phyloP scores from a whole-genome alignment of 192 early-diverging fungal genomes.

The Mortierella antarctica region DNA sequence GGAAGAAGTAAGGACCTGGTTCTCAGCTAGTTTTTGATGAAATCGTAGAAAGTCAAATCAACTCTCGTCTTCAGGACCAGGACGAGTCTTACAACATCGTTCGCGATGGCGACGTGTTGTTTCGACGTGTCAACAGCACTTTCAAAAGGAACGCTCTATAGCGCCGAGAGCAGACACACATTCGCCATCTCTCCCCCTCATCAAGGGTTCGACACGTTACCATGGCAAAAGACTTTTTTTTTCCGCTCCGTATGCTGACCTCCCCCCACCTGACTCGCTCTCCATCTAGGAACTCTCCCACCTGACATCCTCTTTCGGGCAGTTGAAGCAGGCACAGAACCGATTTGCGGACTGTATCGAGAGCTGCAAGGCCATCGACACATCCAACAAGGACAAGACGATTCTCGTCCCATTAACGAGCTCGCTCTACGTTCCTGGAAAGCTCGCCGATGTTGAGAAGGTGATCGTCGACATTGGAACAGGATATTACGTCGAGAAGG shows the following conservation, averaged over 20 bases:
- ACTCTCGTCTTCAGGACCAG: too few species aligned
- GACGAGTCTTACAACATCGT: too few species aligned
- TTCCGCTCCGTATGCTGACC: background rate
- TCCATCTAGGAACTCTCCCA: conserved; percentile 82
- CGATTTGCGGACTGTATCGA: conserved; percentile 88
- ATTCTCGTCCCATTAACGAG: conserved; percentile 84
- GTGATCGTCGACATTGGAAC: conserved; percentile 97
- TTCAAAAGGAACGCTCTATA: too few species aligned
- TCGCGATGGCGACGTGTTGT: too few species aligned
- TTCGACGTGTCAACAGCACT: too few species aligned
- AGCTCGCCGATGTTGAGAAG: conserved; percentile 80
- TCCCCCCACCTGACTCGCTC: background rate
- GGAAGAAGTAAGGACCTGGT: conserved; percentile 72
- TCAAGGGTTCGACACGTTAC: background rate
- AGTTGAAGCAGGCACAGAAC: conserved; percentile 88
- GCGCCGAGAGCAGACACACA: too few species aligned
- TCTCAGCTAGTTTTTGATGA: background rate
- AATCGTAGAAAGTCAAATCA: background rate
- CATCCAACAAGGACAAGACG: conserved; percentile 60
- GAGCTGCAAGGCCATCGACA: conserved; percentile 71
- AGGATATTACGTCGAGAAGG: conserved; percentile 96
- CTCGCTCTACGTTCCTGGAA: conserved; percentile 94
- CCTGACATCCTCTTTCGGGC: conserved; percentile 84
- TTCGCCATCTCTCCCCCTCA: too few species aligned
- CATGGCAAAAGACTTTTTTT: background rate